Percentiles rank a stretch among this genome's conserved stretches.
Evolutionary conservation across 2,329 filamentous ascomycete species (phyloP).

Genomic region (Aaosphaeria pasadenensis): DNA sequence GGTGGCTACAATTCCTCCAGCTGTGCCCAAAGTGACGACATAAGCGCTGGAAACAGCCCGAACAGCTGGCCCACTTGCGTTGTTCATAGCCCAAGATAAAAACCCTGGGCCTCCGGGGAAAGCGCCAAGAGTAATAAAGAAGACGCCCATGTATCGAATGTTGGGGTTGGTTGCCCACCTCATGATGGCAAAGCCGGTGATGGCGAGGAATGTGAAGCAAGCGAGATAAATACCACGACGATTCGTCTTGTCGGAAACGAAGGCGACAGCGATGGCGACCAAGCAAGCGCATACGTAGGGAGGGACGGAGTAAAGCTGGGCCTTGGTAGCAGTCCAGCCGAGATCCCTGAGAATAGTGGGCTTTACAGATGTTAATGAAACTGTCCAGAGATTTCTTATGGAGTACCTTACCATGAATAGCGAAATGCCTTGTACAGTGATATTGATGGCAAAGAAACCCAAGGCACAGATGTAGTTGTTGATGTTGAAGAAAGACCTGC

Average conservation of each 20-base stretch:
- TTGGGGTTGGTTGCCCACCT: slow-evolving; percentile 57
- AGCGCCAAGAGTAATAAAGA: slow-evolving; percentile 54
- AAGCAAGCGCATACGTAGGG: slow-evolving; percentile 38
- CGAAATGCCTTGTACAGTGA: slow-evolving; percentile 53
- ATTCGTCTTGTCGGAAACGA: slow-evolving; percentile 35
- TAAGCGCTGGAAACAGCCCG: slow-evolving; percentile 56
- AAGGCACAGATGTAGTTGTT: slow-evolving; percentile 59
- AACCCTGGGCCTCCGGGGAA: slow-evolving; percentile 60
- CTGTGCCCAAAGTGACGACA: slow-evolving; percentile 65
- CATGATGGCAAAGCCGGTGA: slow-evolving; percentile 53
- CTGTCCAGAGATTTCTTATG: not conserved
- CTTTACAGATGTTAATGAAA: slow-evolving; percentile 13
- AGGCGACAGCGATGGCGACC: slow-evolving; percentile 35
- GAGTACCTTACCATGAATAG: slow-evolving; percentile 34
- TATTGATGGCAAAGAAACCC: slow-evolving; percentile 60
- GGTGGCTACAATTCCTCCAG: slow-evolving; percentile 57
- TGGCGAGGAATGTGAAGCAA: slow-evolving; percentile 39
- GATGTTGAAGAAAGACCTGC: slow-evolving; percentile 52
- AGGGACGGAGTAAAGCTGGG: slow-evolving; percentile 39
- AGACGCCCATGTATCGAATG: slow-evolving; percentile 53
- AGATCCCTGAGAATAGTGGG: slow-evolving; percentile 37
- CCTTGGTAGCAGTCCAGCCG: slow-evolving; percentile 36
- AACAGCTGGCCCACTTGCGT: slow-evolving; percentile 55
- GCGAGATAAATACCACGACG: slow-evolving; percentile 38
- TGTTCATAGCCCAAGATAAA: slow-evolving; percentile 59